phyloP scores from a whole-genome alignment of 805 yeast genomes.

The Saccharomycopsis javanensis region DNA sequence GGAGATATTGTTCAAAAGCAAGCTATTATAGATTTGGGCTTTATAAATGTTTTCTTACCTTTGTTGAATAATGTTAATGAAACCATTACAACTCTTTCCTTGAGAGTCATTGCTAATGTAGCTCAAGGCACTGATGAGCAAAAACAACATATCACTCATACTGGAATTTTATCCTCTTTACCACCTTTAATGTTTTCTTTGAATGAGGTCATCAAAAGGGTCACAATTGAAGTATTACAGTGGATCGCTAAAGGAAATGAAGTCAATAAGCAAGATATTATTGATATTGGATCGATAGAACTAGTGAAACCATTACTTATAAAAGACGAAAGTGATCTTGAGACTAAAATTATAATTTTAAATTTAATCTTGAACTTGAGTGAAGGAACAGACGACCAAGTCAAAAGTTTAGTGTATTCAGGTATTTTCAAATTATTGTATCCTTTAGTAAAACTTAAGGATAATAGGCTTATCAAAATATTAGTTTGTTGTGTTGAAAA shows the following conservation, averaged over 20 bases:
- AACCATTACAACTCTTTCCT: slow-evolving; percentile 19
- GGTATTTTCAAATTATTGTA: slow-evolving; percentile 18
- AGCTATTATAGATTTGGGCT: slow-evolving; percentile 16
- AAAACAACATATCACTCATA: slow-evolving; percentile 16
- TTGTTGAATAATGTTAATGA: slow-evolving; percentile 18
- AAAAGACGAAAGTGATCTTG: slow-evolving; percentile 7
- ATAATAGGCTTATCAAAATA: slow-evolving; percentile 9
- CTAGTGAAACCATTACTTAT: slow-evolving; percentile 16
- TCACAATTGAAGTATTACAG: slow-evolving; percentile 12
- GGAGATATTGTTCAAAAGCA: slow-evolving; percentile 18
- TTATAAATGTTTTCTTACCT: slow-evolving; percentile 18
- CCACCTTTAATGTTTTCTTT: slow-evolving; percentile 18
- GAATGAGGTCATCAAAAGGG: slow-evolving; percentile 16
- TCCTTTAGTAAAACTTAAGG: slow-evolving; percentile 14
- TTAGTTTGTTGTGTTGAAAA: slow-evolving; percentile 20
- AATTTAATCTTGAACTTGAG: slow-evolving; percentile 9
- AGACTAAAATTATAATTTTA: slow-evolving; percentile 5
- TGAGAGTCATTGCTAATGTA: slow-evolving; percentile 14
- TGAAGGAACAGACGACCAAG: slow-evolving; percentile 17
- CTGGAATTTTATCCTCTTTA: slow-evolving; percentile 16
- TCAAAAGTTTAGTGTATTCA: slow-evolving; percentile 15
- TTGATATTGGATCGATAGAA: slow-evolving; percentile 18
- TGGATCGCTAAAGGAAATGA: slow-evolving; percentile 18
- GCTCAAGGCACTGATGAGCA: slow-evolving; percentile 16
- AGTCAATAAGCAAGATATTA: slow-evolving; percentile 18